A percentile compares a stretch with the other conserved stretches of the same genome.
Evolutionary conservation across 2,329 filamentous ascomycete species (phyloP).

Genomic region (Colletotrichum trifolii): DNA sequence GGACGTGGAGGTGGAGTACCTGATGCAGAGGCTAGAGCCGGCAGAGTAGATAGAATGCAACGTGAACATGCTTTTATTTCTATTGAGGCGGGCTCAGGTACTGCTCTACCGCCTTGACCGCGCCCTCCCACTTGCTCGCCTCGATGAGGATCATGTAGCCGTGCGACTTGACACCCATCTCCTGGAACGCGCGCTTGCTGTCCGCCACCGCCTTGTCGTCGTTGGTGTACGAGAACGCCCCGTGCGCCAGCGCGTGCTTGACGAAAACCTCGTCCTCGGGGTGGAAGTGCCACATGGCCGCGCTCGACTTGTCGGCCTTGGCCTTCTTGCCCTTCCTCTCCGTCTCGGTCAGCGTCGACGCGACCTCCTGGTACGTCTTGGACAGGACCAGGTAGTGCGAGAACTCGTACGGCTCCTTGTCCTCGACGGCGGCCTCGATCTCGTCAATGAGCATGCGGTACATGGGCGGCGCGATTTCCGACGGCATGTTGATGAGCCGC

Average conservation of each 20-base stretch:
- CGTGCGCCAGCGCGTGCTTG: conserved; percentile 76
- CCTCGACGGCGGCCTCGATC: conserved; percentile 86
- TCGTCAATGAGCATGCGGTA: conserved; percentile 95
- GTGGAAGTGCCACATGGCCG: conserved; percentile 88
- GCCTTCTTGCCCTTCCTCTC: conserved; percentile 75
- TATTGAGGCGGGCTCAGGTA: conserved; percentile 70
- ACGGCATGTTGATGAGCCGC: conserved; percentile 95
- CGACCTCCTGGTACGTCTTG: conserved; percentile 91
- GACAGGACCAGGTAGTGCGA: conserved; percentile 92
- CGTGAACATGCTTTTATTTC: conserved; percentile 39
- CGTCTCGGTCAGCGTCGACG: conserved; percentile 77
- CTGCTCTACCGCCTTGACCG: conserved; percentile 79
- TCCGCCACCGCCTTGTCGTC: conserved; percentile 85
- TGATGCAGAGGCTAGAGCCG: conserved; percentile 86
- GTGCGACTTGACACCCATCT: conserved; percentile 85
- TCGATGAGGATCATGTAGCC: conserved; percentile 91
- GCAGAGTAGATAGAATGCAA: conserved; percentile 31
- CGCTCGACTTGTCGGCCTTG: conserved; percentile 68
- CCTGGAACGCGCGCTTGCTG: conserved; percentile 94
- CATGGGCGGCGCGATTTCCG: conserved; percentile 91
- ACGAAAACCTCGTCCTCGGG: conserved; percentile 93
- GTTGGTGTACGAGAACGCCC: conserved; percentile 82
- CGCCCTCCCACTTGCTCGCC: conserved; percentile 77
- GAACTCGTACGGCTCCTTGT: conserved; percentile 92
- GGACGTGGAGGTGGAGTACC: conserved; percentile 95